Base-by-base conservation (phyloP, 495 filamentous ascomycete genomes). In the Talaromyces ruber region DNA sequence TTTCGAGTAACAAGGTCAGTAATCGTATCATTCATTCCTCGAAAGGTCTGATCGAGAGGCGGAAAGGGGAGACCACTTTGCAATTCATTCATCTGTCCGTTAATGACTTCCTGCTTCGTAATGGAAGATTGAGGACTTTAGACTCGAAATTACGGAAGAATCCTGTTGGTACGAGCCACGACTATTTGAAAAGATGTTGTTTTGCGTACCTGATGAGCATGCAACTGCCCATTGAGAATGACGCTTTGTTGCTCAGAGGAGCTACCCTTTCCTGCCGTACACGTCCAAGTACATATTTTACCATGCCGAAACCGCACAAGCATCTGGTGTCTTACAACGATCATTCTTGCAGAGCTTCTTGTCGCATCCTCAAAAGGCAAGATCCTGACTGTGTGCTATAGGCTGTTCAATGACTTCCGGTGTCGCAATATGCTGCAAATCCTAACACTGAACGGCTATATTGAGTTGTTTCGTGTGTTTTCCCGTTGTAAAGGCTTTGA, bases 61-160 rank as follows among this genome's bases (percentile, higher is more conserved):
- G 70, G 0, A 70, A 64, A 39, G 65, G 71, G 0, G 56, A 63
- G 1, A 37, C 24, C 2, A 68, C 52, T 1, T 70, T 79, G 30
- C 77, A 81, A 62, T 81, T 81, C 62, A 80, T 81, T 34, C 77
- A 81, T 62, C 75, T 80, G 64, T 78, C 77, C 0, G 78, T 80
- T 4, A 67, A 70, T 6, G 76, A 78, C 55, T 80, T 74, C 30
- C 28, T 67, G 80, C 8, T 21, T 77, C 14, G 72, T 72, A 62
- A 70, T 74, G 28, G 64, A 69, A n/a, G 79, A 1, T 45, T 81
- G 0, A 43, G 64, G n/a, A 61, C 68, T 16, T 7, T 81, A 7
- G 76, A 67, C 71, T 67, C 71, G 9, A 68, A 71, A 0, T 52
- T 74, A 37, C 64, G 55, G 12, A 8, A 26, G 0, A 65, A 73